These are phyloP conservation scores for Ormosia semicastrata DNA, from an alignment of 306 rosid species.

Conservation along the genomic window DNA sequence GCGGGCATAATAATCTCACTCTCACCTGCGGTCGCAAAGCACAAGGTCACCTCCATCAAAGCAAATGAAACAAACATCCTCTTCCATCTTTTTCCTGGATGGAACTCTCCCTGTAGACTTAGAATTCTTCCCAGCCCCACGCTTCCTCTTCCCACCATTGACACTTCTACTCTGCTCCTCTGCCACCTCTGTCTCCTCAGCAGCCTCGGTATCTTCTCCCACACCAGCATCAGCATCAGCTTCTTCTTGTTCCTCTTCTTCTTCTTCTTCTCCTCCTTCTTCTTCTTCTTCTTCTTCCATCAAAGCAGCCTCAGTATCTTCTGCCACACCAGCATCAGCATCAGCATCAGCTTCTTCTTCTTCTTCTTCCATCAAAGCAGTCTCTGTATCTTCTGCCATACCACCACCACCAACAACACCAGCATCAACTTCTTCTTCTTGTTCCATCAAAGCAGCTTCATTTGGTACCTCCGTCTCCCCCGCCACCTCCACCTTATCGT, in stretches of 20 bases:
- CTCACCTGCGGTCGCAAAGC: constrained; percentile 92
- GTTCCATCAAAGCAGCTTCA: constrained; percentile 22
- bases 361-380: constrained; percentile 33
- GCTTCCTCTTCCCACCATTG: constrained; percentile 79
- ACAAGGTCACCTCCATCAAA: constrained; percentile 98
- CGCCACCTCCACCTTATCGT: background rate
- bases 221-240: background rate
- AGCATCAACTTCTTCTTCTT: background rate
- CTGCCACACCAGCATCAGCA: background rate
- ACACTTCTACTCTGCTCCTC: constrained; percentile 36
- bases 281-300: constrained; percentile 12
- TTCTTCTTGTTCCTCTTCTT: constrained; percentile 23
- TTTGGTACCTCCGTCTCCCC: constrained; percentile 23
- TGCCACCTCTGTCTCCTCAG: constrained; percentile 49
- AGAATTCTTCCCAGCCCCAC: constrained; percentile 53
- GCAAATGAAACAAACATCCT: constrained; percentile 99
- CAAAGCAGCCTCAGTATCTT: constrained; percentile 20
- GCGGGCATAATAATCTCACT: background rate
- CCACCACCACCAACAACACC: background rate
- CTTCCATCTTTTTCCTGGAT: constrained; percentile 74
- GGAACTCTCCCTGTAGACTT: constrained; percentile 51
- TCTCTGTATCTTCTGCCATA: constrained; percentile 20
- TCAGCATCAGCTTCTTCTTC: background rate
- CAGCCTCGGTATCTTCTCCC: constrained; percentile 43
- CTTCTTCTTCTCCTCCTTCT: background rate